phyloP scores from a whole-genome alignment of 2,329 filamentous ascomycete species.

The Cladosporium sp. region DNA sequence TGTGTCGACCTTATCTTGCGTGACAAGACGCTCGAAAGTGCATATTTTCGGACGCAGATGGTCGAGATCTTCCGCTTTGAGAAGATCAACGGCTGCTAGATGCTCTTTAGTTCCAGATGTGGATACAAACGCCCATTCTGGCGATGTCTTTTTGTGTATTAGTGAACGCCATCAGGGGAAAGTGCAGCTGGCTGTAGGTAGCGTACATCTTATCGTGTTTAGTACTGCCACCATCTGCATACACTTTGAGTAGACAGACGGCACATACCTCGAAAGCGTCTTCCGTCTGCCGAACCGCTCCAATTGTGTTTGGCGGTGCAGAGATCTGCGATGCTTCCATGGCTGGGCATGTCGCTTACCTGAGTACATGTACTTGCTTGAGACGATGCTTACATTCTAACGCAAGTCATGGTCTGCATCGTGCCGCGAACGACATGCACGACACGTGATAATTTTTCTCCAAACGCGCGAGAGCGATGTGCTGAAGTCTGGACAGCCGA shows the following conservation, averaged over 20 bases:
- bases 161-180: not conserved
- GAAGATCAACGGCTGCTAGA: not conserved
- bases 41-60: not conserved
- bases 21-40: not conserved
- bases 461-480: not conserved
- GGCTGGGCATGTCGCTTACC: no score
- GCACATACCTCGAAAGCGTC: not conserved
- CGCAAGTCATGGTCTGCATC: not conserved
- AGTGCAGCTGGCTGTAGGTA: not conserved
- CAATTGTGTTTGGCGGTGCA: not conserved
- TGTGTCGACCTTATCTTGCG: not conserved
- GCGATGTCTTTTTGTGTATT: not conserved
- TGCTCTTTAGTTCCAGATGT: not conserved
- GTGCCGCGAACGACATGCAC: not conserved
- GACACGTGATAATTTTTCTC: not conserved
- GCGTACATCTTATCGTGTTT: not conserved
- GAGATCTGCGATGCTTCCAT: not conserved
- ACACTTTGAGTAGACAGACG: not conserved
- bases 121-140: not conserved
- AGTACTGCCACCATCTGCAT: not conserved
- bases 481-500: not conserved
- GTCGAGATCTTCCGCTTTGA: conserved; percentile 5
- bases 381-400: not conserved
- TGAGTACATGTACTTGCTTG: not conserved
- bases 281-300: not conserved